A percentile compares a stretch with the other conserved stretches of the same genome.
Evolutionary conservation across 352 stramenopile genomes (phyloP).

Genomic region (Phytophthora idaei): DNA sequence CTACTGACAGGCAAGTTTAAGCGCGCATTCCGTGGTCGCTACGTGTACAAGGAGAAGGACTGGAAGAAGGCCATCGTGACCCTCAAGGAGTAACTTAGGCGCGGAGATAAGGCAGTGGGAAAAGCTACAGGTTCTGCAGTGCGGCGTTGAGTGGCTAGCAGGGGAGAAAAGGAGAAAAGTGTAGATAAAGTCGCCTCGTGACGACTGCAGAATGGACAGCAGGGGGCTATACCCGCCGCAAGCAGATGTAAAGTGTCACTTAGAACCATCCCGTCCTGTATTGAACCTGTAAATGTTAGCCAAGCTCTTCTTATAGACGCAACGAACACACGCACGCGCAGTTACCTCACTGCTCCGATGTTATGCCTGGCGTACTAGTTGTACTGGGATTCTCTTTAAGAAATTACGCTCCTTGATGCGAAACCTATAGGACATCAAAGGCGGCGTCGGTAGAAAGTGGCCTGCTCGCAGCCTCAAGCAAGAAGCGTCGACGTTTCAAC

Average conservation of each 20-base stretch:
- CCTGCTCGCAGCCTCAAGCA: conserved; percentile 3
- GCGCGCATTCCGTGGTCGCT: conserved; percentile 79
- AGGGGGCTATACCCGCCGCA: background rate
- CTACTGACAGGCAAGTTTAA: conserved; percentile 86
- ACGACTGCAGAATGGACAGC: background rate
- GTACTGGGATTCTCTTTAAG: conserved; percentile 58
- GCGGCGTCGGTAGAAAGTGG: conserved; percentile 2
- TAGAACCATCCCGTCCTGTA: background rate
- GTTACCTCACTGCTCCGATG: conserved; percentile 28
- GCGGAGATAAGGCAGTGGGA: conserved; percentile 12
- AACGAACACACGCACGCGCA: conserved; percentile 27
- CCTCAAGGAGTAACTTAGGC: conserved; percentile 70
- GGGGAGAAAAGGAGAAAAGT: too few species aligned
- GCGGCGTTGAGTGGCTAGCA: background rate
- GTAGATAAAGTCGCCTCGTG: too few species aligned
- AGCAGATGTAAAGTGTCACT: too few species aligned
- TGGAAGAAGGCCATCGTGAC: conserved; percentile 94
- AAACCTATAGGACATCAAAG: conserved; percentile 47
- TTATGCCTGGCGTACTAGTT: conserved; percentile 71
- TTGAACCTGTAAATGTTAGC: conserved; percentile 1
- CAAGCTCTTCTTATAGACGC: conserved; percentile 12
- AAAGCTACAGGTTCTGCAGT: conserved; percentile 2
- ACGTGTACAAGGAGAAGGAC: conserved; percentile 93
- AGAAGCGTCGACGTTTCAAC: background rate
- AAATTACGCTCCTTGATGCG: conserved; percentile 52